Base-by-base conservation (phyloP, 1,284 basidiomycete genomes). In the Leccinum subrobustum region DNA sequence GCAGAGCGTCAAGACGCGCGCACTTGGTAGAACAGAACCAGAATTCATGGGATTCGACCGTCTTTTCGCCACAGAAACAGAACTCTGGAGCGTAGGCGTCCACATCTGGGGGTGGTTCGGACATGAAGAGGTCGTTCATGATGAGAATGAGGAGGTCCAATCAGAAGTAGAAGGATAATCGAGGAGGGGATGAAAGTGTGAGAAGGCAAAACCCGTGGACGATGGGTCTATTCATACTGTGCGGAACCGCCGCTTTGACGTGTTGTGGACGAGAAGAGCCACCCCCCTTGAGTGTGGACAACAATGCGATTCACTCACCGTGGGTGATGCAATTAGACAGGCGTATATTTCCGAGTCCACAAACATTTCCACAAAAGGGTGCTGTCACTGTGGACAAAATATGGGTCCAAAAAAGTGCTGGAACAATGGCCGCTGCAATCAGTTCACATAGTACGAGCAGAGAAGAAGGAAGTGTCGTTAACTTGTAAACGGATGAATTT, bases 21-120 rank as follows among this genome's bases (percentile, higher is more conserved):
- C 73, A 74, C 0, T 58, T 1, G 0, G 59, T 62, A 18, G 73
- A 75, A 39, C 71, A 73, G 44, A 63, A 75, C 59, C 57, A 73
- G 48, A 64, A 72, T 0, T 75, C 72, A 31, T 73, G 73, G n/a
- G 57, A 61, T 47, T 63, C 59, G 0, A 60, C 33, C 0, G 71
- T 71, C 39, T 27, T 44, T 20, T 52, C 61, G 18, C 73, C 73
- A n/a, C 71, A 74, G 52, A 66, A 65, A 53, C 71, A 75, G 29
- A 61, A 33, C 20, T 67, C 52, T 1, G 62, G 61, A 18, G 60
- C 39, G 9, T 56, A 68, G 20, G 58, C 48, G 16, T 70, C 64
- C 44, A 60, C 39, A 6, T 29, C 35, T 25, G 58, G 64, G 2
- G 60, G 61, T 54, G 67, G 53, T 16, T 29, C 31, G 7, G 58